Evolutionary conservation across 257 asterid species (phyloP).

Genomic region (Solanum piurae): DNA sequence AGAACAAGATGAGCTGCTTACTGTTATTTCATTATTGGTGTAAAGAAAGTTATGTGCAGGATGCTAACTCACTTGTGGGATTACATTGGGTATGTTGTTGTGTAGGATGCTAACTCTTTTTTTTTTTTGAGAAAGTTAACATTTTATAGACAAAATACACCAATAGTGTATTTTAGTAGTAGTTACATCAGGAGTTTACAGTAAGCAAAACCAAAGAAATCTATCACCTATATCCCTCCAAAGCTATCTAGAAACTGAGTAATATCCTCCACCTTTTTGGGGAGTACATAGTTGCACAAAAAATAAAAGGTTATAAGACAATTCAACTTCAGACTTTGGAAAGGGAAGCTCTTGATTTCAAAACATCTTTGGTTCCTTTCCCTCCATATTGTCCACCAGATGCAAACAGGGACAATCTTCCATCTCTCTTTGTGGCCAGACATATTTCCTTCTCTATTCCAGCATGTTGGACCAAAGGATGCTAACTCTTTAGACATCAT

Average conservation of each 20-base stretch:
- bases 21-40: not conserved
- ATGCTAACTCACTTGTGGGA: not conserved
- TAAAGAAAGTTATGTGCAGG: not conserved
- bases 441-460: not conserved
- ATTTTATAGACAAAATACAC: not conserved
- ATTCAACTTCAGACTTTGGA: too few species aligned
- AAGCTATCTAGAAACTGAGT: not conserved
- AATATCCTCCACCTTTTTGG: not conserved
- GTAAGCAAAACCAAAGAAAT: not conserved
- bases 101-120: not conserved
- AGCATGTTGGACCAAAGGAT: not conserved
- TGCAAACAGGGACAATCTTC: not conserved
- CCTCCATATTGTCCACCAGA: not conserved
- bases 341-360: not conserved
- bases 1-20: not conserved
- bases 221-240: not conserved
- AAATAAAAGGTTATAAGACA: too few species aligned
- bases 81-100: not conserved
- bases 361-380: not conserved
- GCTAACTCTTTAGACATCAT: not conserved
- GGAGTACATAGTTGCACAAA: not conserved
- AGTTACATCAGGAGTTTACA: not conserved
- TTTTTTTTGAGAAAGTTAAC: not conserved
- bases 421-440: not conserved
- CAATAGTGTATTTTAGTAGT: not conserved